Conservation (phyloP, 148 eudicot species). For the Polygonum aviculare region DNA sequence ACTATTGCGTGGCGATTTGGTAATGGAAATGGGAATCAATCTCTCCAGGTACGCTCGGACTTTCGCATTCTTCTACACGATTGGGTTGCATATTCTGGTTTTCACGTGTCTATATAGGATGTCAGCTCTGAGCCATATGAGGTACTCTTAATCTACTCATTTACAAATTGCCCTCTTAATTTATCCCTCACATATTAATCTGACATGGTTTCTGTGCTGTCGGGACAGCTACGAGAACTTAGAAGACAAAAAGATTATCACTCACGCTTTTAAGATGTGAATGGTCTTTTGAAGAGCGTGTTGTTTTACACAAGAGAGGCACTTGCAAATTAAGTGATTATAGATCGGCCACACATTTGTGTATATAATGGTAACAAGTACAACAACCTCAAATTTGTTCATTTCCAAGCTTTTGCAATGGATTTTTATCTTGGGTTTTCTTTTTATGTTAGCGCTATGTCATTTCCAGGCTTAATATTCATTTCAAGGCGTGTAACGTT, state of each 20-base stretch:
- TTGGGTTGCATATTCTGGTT: constrained; percentile 87
- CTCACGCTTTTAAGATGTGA: constrained; percentile 20
- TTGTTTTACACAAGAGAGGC: neutral
- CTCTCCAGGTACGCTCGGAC: constrained; percentile 83
- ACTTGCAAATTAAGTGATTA: neutral
- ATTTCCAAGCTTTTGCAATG: neutral
- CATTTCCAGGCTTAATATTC: neutral
- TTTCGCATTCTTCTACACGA: constrained; percentile 94
- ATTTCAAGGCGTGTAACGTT: neutral
- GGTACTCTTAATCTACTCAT: constrained; percentile 31
- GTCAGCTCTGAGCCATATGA: constrained; percentile 93
- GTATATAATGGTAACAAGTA: neutral
- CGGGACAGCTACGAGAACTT: constrained; percentile 62
- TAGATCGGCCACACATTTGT: neutral
- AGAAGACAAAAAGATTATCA: constrained; percentile 34
- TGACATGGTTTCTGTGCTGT: constrained; percentile 20
- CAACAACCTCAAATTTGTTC: neutral
- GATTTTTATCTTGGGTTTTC: neutral
- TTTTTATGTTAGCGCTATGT: neutral
- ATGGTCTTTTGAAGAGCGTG: neutral
- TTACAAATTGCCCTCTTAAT: neutral
- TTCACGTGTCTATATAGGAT: constrained; percentile 96
- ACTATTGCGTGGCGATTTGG: neutral
- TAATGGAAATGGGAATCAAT: neutral
- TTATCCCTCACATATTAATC: neutral